Base-by-base conservation (phyloP, 306 rosid species). In the Citrullus amarus region DNA sequence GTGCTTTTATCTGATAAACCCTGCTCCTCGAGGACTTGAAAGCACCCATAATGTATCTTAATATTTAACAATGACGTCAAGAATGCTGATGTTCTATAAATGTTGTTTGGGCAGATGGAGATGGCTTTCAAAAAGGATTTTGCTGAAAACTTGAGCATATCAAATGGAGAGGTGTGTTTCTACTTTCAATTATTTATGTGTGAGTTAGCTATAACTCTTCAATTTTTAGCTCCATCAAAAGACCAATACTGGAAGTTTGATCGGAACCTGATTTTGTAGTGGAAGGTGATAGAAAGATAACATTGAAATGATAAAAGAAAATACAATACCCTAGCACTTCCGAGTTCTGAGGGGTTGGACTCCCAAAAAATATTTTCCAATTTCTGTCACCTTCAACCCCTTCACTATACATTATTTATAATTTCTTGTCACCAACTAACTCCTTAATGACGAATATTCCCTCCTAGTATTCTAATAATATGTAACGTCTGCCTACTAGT, bases 81-180 rank as follows among this genome's bases (percentile, higher is more conserved):
- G 63, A 78, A 43, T 28, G 69, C 9, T 34, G 55, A 80, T 69
- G 13, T 76, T 51, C 78, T 83, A 70, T 75, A 9, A 82, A 36
- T 80, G 79, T 75, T 75, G 79, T 63, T 70, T 78, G 71, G 80
- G 74, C 89, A 95, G 97, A 86, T 92, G 89, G 97, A 95, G 87
- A 84, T 92, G 85, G 88, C 87, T 81, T 88, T 91, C 79, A 85
- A 89, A 86, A 90, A 75, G 81, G 97, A 95, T 85, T 85, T 84
- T 82, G 93, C 87, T 75, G 95, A 88, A 79, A 77, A 74, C 57
- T 50, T 82, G 73, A 83, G 60, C 67, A 59, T 81, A 57, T 84
- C 91, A 25, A 86, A 84, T 77, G 90, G 85, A 58, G 88, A 92
- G 96, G 97, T 95, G 75, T 84, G 88, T 63, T 79, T 68, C 63